These are phyloP conservation scores for Naganishia onofrii DNA, from an alignment of 768 basidiomycete species.

Conservation along the genomic window DNA sequence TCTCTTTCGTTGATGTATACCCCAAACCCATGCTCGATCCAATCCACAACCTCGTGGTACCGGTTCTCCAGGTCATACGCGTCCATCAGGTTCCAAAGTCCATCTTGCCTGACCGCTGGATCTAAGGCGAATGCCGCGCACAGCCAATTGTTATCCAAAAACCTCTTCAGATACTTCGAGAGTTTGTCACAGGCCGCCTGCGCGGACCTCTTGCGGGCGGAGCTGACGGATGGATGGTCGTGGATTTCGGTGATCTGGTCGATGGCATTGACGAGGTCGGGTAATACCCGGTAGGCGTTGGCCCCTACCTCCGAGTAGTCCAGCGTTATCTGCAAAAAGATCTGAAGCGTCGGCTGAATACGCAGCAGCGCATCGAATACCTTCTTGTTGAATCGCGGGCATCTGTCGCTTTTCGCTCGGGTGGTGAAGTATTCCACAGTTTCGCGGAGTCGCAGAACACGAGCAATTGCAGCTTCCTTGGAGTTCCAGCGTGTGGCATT, in stretches of 20 bases:
- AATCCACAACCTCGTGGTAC: neutral
- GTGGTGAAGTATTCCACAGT: constrained; percentile 2
- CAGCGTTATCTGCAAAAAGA: neutral
- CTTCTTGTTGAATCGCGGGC: constrained; percentile 5
- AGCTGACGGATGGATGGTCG: neutral
- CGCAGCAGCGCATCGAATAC: neutral
- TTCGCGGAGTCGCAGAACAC: neutral
- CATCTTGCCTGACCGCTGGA: neutral
- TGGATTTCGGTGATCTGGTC: neutral
- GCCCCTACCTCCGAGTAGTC: constrained; percentile 5
- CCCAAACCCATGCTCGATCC: neutral
- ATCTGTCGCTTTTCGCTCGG: neutral
- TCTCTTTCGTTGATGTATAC: neutral
- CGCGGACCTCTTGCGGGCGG: neutral
- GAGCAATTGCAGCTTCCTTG: constrained; percentile 1
- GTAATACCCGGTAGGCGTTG: neutral
- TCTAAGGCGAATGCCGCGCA: constrained; percentile 9
- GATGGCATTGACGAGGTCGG: constrained; percentile 6
- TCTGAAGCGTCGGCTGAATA: neutral
- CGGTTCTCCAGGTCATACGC: neutral
- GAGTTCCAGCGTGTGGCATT: constrained; percentile 4
- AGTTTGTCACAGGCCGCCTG: neutral
- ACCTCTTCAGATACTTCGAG: neutral
- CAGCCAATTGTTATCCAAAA: neutral
- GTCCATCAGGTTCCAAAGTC: neutral